phyloP scores from a whole-genome alignment of 352 stramenopile genomes.

The Globisporangium middletonii region DNA sequence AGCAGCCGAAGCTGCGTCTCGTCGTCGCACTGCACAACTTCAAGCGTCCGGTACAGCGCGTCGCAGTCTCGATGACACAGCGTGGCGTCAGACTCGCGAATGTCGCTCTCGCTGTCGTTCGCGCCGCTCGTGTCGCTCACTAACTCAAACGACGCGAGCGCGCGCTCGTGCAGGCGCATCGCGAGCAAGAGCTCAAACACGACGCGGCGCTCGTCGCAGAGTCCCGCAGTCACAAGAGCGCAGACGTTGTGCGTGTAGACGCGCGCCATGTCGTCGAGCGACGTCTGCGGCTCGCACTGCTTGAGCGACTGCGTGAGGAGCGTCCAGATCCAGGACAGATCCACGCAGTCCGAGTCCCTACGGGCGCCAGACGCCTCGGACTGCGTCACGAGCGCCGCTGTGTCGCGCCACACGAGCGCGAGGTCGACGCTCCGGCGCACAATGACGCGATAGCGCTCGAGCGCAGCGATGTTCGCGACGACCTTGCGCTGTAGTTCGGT shows the following conservation, averaged over 20 bases:
- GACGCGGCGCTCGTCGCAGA: conserved; percentile 26
- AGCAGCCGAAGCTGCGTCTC: conserved; percentile 1
- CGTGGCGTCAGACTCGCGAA: not conserved
- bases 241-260: conserved; percentile 12
- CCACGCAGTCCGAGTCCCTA: too few relatives aligned
- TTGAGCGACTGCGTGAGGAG: conserved; percentile 19
- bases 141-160: too few relatives aligned
- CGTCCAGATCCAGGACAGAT: conserved; percentile 32
- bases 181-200: conserved; percentile 36
- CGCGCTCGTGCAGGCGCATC: conserved; percentile 25
- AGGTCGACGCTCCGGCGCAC: conserved; percentile 30
- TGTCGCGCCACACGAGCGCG: conserved; percentile 27
- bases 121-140: not conserved
- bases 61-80: conserved; percentile 2
- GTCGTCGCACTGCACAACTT: conserved; percentile 7
- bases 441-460: conserved; percentile 21
- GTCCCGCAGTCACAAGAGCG: conserved; percentile 16
- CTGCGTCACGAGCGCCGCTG: conserved; percentile 6
- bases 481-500: conserved; percentile 32
- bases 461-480: conserved; percentile 15
- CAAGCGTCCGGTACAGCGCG: conserved; percentile 9
- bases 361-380: not conserved
- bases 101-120: not conserved
- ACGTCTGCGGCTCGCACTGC: conserved; percentile 2
- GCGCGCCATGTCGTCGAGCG: conserved; percentile 17